Conservation (phyloP, 2,329 filamentous ascomycete genomes). For the Pseudogymnoascus verrucosus region DNA sequence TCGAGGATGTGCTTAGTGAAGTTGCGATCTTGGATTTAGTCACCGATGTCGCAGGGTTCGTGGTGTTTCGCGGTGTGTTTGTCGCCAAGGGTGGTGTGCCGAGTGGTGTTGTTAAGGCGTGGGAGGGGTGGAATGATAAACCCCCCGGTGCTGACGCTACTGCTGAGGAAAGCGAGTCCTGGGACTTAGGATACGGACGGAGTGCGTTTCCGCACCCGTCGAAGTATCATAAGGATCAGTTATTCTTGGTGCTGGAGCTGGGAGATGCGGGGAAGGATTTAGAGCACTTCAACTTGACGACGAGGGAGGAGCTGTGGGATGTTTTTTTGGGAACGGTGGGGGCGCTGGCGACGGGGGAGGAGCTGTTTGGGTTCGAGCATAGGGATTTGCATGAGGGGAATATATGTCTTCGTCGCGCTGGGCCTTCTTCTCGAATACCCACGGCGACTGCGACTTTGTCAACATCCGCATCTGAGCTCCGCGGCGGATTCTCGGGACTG, state of each 20-base stretch:
- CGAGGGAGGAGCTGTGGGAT: slow-evolving; percentile 51
- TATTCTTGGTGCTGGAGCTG: slow-evolving; percentile 54
- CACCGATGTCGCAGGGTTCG: slow-evolving; percentile 56
- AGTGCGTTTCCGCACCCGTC: slow-evolving; percentile 53
- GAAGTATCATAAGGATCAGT: slow-evolving; percentile 48
- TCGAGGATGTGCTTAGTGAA: slow-evolving; percentile 49
- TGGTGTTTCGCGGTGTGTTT: slow-evolving; percentile 57
- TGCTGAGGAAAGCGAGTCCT: slow-evolving; percentile 42
- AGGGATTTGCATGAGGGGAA: slow-evolving; percentile 60
- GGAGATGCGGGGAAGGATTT: slow-evolving; percentile 54
- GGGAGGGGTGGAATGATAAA: slow-evolving; percentile 38
- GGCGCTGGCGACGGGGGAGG: slow-evolving; percentile 52
- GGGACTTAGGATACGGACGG: slow-evolving; percentile 45
- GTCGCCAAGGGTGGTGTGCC: slow-evolving; percentile 49
- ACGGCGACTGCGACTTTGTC: not conserved
- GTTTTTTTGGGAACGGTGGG: slow-evolving; percentile 53
- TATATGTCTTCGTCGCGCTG: slow-evolving; percentile 39
- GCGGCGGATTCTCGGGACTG: slow-evolving; percentile 40
- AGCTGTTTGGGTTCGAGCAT: slow-evolving; percentile 54
- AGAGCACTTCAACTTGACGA: slow-evolving; percentile 47
- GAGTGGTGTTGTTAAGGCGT: slow-evolving; percentile 48
- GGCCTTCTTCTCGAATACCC: not conserved
- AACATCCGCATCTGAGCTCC: too few relatives aligned
- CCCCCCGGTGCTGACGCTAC: slow-evolving; percentile 32
- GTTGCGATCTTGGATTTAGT: slow-evolving; percentile 56